These are phyloP conservation scores for Colletotrichum orchidophilum DNA, from an alignment of 2,329 filamentous ascomycete species.

Conservation along the genomic window DNA sequence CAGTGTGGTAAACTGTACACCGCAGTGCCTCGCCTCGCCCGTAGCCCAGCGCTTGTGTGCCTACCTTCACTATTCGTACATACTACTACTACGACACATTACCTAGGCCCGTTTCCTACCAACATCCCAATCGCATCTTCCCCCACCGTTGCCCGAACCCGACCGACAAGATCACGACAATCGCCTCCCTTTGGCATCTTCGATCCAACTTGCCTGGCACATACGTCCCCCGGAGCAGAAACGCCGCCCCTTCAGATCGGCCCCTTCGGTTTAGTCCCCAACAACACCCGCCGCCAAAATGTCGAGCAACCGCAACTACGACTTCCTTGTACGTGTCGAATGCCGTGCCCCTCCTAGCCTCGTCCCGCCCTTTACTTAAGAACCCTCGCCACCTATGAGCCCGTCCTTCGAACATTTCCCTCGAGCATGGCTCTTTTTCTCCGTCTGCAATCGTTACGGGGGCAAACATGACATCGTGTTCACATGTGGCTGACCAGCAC, in stretches of 20 bases:
- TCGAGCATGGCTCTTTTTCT: background rate
- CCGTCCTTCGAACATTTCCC: background rate
- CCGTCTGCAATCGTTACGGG: conserved; percentile 26
- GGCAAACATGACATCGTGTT: conserved; percentile 18
- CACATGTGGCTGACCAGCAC: conserved; percentile 35
- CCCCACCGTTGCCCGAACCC: conserved; percentile 18
- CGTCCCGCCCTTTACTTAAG: conserved; percentile 14
- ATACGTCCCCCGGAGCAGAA: conserved; percentile 8
- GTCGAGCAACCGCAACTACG: conserved; percentile 98
- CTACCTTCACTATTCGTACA: conserved; percentile 7
- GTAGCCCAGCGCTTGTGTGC: conserved; percentile 23
- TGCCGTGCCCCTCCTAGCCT: conserved; percentile 35
- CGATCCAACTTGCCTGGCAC: background rate
- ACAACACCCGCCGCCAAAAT: conserved; percentile 61
- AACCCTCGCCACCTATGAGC: background rate
- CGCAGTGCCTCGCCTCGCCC: conserved; percentile 22
- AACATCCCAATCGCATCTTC: conserved; percentile 14
- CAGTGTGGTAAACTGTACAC: conserved; percentile 27
- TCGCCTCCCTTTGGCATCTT: background rate
- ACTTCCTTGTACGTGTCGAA: conserved; percentile 83
- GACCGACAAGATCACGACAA: conserved; percentile 31
- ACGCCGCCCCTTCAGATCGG: conserved; percentile 8
- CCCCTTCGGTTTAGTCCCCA: conserved; percentile 30
- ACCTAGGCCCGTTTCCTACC: conserved; percentile 13
- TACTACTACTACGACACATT: conserved; percentile 15